phyloP scores from a whole-genome alignment of 1,284 basidiomycete species.

The Kwoniella shivajii region DNA sequence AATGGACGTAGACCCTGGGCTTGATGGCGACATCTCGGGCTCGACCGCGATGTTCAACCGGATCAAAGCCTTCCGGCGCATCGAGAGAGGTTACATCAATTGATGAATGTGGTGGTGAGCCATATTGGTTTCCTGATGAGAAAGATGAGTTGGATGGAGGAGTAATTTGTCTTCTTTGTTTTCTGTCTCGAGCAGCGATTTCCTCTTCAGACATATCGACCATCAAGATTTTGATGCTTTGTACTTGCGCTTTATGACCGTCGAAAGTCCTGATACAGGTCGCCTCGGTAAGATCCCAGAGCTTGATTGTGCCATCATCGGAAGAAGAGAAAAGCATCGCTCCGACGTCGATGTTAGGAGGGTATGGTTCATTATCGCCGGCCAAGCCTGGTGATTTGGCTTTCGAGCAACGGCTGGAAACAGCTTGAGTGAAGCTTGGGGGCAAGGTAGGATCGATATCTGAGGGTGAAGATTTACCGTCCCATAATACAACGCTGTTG shows the following conservation, averaged over 20 bases:
- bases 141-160: constrained; percentile 13
- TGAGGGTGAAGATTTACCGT: constrained; percentile 61
- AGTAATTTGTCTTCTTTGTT: constrained; percentile 14
- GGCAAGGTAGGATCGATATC: constrained; percentile 53
- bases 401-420: constrained; percentile 13
- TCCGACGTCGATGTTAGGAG: constrained; percentile 65
- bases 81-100: constrained; percentile 3
- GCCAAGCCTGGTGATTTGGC: constrained; percentile 15
- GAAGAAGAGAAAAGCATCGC: constrained; percentile 97
- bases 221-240: constrained; percentile 79
- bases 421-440: constrained; percentile 48
- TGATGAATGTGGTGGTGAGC: constrained; percentile 10
- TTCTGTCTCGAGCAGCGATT: constrained; percentile 19
- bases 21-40: constrained; percentile 26
- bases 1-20: constrained; percentile 43
- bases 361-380: constrained; percentile 17
- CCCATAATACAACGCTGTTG: constrained; percentile 92
- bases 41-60: constrained; percentile 20
- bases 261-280: constrained; percentile 81
- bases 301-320: constrained; percentile 88
- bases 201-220: constrained; percentile 57
- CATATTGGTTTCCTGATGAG: constrained; percentile 13
- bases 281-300: constrained; percentile 87
- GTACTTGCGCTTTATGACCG: constrained; percentile 94
- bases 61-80: constrained; percentile 33